Evolutionary conservation across 1,139 yeast genomes (phyloP).

Genomic region (Kodamaea anthophila): DNA sequence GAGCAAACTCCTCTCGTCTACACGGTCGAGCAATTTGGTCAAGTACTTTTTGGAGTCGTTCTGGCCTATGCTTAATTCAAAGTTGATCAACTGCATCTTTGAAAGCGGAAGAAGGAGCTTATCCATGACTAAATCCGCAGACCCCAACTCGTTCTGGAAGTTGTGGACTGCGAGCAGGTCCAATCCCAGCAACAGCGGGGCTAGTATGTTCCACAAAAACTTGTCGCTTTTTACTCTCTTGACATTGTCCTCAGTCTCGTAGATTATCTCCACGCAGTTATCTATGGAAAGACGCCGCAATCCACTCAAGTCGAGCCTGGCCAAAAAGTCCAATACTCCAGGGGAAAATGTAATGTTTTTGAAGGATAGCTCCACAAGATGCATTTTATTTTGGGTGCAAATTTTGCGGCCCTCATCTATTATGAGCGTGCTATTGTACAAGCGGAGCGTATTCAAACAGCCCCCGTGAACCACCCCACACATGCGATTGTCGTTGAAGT

Average conservation of each 20-base stretch:
- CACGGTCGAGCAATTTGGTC: conserved; percentile 1
- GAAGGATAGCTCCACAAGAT: conserved; percentile 5
- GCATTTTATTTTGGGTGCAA: neutral
- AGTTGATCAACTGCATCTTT: neutral
- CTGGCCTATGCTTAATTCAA: conserved; percentile 2
- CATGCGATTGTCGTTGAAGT: conserved; percentile 5
- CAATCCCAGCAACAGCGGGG: conserved; percentile 2
- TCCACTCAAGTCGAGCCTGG: conserved; percentile 2
- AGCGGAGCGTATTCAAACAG: conserved; percentile 1
- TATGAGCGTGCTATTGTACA: conserved; percentile 4
- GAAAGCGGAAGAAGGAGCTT: conserved; percentile 4
- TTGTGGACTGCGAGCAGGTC: conserved; percentile 4
- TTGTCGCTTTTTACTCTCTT: conserved; percentile 9
- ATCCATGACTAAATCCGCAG: conserved; percentile 4
- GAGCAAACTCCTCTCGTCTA: conserved; percentile 2
- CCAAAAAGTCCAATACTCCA: conserved; percentile 3
- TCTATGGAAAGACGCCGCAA: conserved; percentile 11
- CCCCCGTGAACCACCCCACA: neutral
- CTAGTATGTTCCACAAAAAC: conserved; percentile 6
- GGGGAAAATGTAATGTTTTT: conserved; percentile 6
- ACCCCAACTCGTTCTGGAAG: conserved; percentile 7
- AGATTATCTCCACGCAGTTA: conserved; percentile 18
- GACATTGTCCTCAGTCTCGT: conserved; percentile 6
- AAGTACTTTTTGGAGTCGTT: conserved; percentile 3
- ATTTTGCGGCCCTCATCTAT: too few species aligned